Conservation (phyloP, 2,329 filamentous ascomycete species). For the Aureobasidium subglaciale region DNA sequence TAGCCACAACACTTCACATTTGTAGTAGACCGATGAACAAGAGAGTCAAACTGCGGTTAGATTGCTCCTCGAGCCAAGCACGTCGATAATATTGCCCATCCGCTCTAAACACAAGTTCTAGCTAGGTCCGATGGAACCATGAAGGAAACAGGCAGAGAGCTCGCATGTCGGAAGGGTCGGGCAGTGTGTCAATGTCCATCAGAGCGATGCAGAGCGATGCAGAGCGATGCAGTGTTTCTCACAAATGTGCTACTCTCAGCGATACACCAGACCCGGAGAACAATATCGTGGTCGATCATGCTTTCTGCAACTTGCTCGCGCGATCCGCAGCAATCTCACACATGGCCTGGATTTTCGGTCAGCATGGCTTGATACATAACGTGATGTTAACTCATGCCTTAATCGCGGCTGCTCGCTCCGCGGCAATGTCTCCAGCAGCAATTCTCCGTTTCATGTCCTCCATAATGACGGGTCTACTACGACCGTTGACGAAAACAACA, state of each 20-base stretch:
- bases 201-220: too few relatives aligned
- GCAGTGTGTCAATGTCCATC: background rate
- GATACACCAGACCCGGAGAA: background rate
- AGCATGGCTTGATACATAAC: constrained; percentile 12
- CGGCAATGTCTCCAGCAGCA: constrained; percentile 54
- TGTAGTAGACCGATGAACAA: too few relatives aligned
- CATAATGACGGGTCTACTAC: constrained; percentile 68
- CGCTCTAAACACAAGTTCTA: too few relatives aligned
- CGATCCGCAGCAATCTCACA: constrained; percentile 82
- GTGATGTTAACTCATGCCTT: constrained; percentile 49
- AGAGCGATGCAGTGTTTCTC: background rate
- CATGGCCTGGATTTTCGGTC: constrained; percentile 62
- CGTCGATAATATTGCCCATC: too few relatives aligned
- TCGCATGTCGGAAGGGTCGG: too few relatives aligned
- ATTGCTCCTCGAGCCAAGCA: too few relatives aligned
- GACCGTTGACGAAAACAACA: constrained; percentile 86
- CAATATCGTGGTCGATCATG: constrained; percentile 1
- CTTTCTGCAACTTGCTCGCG: constrained; percentile 52
- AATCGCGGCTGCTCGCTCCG: constrained; percentile 67
- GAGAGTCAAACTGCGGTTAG: too few relatives aligned
- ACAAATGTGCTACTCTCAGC: background rate
- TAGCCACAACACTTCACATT: too few relatives aligned
- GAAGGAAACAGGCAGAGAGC: too few relatives aligned
- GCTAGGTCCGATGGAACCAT: background rate
- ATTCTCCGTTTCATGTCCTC: constrained; percentile 73